Percentiles rank a stretch among this genome's conserved stretches.
Evolutionary conservation across 805 yeast genomes (phyloP).

Genomic region (Blastobotrys attinorum): DNA sequence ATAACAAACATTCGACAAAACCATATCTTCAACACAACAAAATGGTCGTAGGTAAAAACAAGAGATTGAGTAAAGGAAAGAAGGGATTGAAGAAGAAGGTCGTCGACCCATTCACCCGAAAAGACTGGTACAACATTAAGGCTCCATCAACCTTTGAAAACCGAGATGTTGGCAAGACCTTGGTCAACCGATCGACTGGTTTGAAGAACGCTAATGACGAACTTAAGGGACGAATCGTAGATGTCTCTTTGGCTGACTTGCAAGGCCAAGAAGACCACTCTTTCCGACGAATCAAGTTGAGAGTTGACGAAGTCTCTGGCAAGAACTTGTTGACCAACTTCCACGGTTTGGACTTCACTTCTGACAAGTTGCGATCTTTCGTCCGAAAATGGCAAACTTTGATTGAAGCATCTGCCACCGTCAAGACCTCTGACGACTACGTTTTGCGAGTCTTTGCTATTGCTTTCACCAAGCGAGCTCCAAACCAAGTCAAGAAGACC

Average conservation of each 20-base stretch:
- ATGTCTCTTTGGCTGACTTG: slow-evolving; percentile 92
- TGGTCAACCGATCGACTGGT: slow-evolving; percentile 98
- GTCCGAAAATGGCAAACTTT: slow-evolving; percentile 99
- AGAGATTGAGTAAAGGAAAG: slow-evolving; percentile 73
- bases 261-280: slow-evolving; percentile 99
- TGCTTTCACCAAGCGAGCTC: slow-evolving; percentile 97
- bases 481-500: slow-evolving; percentile 95
- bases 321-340: slow-evolving; percentile 97
- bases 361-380: slow-evolving; percentile 94
- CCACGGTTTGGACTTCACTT: slow-evolving; percentile 98
- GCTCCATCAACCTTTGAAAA: slow-evolving; percentile 98
- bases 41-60: slow-evolving; percentile 85
- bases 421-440: slow-evolving; percentile 96
- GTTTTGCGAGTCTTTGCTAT: slow-evolving; percentile 92
- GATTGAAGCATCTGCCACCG: slow-evolving; percentile 97
- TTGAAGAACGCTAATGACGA: slow-evolving; percentile 95
- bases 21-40: slow-evolving; percentile 11
- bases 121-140: slow-evolving; percentile 98
- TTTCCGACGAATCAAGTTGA: slow-evolving; percentile 92
- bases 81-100: slow-evolving; percentile 99
- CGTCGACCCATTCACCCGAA: slow-evolving; percentile 98
- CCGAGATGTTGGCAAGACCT: slow-evolving; percentile 98
- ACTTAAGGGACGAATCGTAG: slow-evolving; percentile 95
- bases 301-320: slow-evolving; percentile 99
- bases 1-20: background rate